These are phyloP conservation scores for Rhizopus sp. DNA, from an alignment of 371 early-diverging fungal genomes.

Conservation along the genomic window DNA sequence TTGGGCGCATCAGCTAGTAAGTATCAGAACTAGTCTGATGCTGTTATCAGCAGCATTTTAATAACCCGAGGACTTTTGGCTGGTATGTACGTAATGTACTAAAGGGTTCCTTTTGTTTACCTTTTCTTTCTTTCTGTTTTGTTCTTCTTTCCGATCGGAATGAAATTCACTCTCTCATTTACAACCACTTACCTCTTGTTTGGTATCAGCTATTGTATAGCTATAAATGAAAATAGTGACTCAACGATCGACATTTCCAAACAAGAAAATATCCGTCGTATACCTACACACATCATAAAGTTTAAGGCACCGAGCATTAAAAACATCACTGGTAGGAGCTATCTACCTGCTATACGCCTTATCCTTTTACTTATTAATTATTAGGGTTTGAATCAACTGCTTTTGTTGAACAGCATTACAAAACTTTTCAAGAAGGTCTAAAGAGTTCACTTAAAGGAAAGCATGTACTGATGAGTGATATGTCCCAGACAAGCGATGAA, in stretches of 20 bases:
- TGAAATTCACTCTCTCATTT: conserved; percentile 13
- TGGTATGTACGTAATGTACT: background rate
- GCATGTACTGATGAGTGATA: conserved; percentile 7
- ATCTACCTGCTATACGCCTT: background rate
- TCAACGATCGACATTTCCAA: background rate
- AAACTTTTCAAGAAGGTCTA: conserved; percentile 11
- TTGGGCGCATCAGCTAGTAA: no score
- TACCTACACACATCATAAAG: conserved; percentile 24
- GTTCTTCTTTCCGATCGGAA: background rate
- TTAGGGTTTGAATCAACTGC: conserved; percentile 20
- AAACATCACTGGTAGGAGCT: conserved; percentile 10
- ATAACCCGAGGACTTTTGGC: background rate
- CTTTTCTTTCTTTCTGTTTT: background rate
- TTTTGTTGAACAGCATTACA: conserved; percentile 22
- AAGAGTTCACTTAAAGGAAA: conserved; percentile 13
- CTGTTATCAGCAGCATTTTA: no score
- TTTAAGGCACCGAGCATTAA: conserved; percentile 15
- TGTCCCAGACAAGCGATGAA: background rate
- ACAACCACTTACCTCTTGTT: conserved; percentile 9
- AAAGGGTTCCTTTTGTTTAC: background rate
- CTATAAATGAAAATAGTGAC: background rate
- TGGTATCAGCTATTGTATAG: background rate
- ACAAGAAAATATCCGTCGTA: background rate
- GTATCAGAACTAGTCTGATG: no score
- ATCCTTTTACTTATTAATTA: background rate